Conservation (phyloP, 305 asterid genomes). For the Fraxinus paxiana region DNA sequence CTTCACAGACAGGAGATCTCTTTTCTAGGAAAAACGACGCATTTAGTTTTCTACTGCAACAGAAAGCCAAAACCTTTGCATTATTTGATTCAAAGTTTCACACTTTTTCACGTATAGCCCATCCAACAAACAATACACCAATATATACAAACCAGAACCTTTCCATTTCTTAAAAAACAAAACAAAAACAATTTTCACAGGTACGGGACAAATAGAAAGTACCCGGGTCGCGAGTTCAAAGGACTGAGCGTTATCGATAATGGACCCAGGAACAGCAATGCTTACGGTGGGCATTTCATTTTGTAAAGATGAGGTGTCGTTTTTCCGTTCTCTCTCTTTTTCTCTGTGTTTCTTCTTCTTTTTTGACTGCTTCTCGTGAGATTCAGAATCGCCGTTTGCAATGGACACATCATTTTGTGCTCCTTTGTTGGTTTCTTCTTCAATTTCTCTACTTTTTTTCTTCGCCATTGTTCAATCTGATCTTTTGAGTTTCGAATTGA, state of each 20-base stretch:
- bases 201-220: background rate
- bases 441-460: conserved; percentile 34
- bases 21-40: background rate
- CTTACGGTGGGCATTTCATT: conserved; percentile 53
- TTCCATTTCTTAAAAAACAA: background rate
- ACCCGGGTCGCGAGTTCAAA: conserved; percentile 84
- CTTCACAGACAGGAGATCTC: background rate
- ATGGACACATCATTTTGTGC: background rate
- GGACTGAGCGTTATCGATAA: conserved; percentile 75
- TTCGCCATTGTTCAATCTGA: conserved; percentile 36
- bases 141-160: background rate
- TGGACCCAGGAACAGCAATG: conserved; percentile 79
- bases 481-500: background rate
- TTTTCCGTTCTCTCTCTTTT: conserved; percentile 27
- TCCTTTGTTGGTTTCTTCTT: conserved; percentile 34
- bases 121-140: conserved; percentile 10
- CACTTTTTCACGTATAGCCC: background rate
- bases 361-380: conserved; percentile 27
- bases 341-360: conserved; percentile 45
- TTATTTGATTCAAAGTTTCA: background rate
- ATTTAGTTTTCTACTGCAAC: background rate
- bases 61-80: background rate
- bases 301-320: conserved; percentile 22
- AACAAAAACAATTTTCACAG: background rate
- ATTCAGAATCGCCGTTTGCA: conserved; percentile 38